Percentiles rank a stretch among this genome's conserved stretches.
These are phyloP conservation scores for Naematelia encephala DNA, from an alignment of 768 basidiomycete genomes.

Conservation along the genomic window DNA sequence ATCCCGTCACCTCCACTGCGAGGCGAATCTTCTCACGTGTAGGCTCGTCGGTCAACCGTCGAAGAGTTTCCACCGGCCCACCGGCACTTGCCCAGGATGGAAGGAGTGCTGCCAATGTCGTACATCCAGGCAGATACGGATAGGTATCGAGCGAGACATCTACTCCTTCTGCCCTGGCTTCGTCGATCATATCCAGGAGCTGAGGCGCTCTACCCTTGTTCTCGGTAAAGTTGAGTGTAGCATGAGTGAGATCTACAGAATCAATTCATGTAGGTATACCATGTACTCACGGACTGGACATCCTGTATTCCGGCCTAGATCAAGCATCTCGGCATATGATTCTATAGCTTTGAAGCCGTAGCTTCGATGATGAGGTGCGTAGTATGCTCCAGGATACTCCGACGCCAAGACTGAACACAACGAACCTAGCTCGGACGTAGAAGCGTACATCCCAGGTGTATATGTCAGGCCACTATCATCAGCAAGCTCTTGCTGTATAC, in stretches of 20 bases:
- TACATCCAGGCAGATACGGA: constrained; percentile 46
- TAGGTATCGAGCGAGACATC: constrained; percentile 47
- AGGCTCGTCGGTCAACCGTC: constrained; percentile 26
- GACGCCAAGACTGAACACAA: constrained; percentile 30
- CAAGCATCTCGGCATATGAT: constrained; percentile 45
- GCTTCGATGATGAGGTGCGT: constrained; percentile 46
- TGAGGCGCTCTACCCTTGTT: constrained; percentile 41
- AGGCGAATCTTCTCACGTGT: constrained; percentile 36
- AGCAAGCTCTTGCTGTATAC: neutral
- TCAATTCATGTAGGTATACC: too few species aligned
- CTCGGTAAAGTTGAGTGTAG: constrained; percentile 46
- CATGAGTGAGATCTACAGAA: constrained; percentile 44
- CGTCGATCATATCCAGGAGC: constrained; percentile 38
- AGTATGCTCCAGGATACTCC: constrained; percentile 41
- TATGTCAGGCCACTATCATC: constrained; percentile 40
- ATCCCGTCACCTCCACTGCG: constrained; percentile 41
- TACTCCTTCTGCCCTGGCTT: constrained; percentile 24
- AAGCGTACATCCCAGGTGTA: constrained; percentile 50
- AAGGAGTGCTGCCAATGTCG: constrained; percentile 41
- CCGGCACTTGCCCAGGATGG: constrained; percentile 45
- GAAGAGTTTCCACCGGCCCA: constrained; percentile 36
- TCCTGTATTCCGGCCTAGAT: constrained; percentile 33
- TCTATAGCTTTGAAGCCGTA: constrained; percentile 42
- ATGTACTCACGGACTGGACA: constrained; percentile 45
- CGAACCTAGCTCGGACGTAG: constrained; percentile 35